These are phyloP conservation scores for Pseudonitzschia multiseries DNA, from an alignment of 108 stramenopile genomes.

Conservation along the genomic window DNA sequence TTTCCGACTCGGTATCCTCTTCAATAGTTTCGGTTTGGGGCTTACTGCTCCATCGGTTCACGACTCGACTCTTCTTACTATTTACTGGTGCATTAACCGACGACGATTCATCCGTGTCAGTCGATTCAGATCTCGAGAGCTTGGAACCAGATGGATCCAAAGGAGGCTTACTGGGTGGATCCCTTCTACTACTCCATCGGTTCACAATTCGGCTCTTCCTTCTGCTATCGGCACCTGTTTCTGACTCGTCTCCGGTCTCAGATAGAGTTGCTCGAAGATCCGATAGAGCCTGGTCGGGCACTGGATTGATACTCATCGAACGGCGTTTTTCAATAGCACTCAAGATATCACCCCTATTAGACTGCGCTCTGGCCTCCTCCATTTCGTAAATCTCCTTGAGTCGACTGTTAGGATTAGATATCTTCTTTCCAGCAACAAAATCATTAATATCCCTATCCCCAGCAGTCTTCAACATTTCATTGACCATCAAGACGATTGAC, in stretches of 20 bases:
- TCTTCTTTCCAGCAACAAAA: slow-evolving; percentile 59
- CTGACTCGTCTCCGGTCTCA: slow-evolving; percentile 8
- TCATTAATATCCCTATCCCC: slow-evolving; percentile 57
- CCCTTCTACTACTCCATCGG: slow-evolving; percentile 24
- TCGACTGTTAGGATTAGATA: slow-evolving; percentile 51
- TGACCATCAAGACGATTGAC: slow-evolving; percentile 76
- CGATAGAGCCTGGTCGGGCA: slow-evolving; percentile 26
- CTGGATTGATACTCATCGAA: slow-evolving; percentile 11
- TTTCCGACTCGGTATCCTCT: slow-evolving; percentile 20
- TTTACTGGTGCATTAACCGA: not conserved
- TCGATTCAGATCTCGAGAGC: not conserved
- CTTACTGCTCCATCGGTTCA: slow-evolving; percentile 42
- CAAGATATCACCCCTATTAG: slow-evolving; percentile 20
- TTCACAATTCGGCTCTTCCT: slow-evolving; percentile 22
- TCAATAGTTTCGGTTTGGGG: slow-evolving; percentile 51
- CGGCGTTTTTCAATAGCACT: slow-evolving; percentile 20
- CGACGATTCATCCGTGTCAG: not conserved
- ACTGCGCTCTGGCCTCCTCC: slow-evolving; percentile 26
- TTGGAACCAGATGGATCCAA: not conserved
- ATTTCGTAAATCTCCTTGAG: slow-evolving; percentile 70
- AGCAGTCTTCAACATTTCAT: slow-evolving; percentile 71
- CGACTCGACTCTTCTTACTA: slow-evolving; percentile 3
- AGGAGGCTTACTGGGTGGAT: not conserved
- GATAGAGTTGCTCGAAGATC: slow-evolving; percentile 23
- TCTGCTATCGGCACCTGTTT: not conserved